phyloP scores from a whole-genome alignment of 2,329 filamentous ascomycete genomes.

The Elsinoe perseae region DNA sequence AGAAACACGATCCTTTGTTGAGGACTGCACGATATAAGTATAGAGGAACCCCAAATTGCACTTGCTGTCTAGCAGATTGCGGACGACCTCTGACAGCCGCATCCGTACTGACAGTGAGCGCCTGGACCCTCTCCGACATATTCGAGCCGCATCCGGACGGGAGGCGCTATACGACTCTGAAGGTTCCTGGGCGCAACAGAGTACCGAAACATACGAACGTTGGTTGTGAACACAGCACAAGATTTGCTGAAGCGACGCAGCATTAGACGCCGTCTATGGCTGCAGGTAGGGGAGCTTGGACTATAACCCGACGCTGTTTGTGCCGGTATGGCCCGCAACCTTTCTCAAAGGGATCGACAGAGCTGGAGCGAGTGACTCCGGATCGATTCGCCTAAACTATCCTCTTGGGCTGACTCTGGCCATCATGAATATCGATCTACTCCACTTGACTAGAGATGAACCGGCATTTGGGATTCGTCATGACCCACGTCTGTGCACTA shows the following conservation, averaged over 20 bases:
- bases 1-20: conserved; percentile 9
- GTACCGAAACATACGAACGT: conserved; percentile 12
- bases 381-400: conserved; percentile 8
- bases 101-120: conserved; percentile 10
- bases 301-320: conserved; percentile 4
- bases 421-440: neutral
- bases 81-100: conserved; percentile 4
- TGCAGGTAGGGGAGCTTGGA: conserved; percentile 10
- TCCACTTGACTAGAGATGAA: neutral
- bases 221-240: neutral
- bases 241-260: neutral
- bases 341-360: conserved; percentile 1
- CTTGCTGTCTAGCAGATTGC: neutral
- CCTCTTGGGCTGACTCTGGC: neutral
- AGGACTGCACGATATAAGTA: conserved; percentile 6
- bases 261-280: conserved; percentile 1
- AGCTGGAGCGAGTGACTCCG: neutral
- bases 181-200: conserved; percentile 10
- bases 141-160: conserved; percentile 13
- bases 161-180: conserved; percentile 13
- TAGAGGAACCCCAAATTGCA: neutral
- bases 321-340: conserved; percentile 9
- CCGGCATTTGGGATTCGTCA: neutral
- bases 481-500: conserved; percentile 1
- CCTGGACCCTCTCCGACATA: conserved; percentile 6